Percentiles rank a stretch among this genome's conserved stretches.
Evolutionary conservation across 108 stramenopile genomes (phyloP).

Genomic region (Fragilaria radians): DNA sequence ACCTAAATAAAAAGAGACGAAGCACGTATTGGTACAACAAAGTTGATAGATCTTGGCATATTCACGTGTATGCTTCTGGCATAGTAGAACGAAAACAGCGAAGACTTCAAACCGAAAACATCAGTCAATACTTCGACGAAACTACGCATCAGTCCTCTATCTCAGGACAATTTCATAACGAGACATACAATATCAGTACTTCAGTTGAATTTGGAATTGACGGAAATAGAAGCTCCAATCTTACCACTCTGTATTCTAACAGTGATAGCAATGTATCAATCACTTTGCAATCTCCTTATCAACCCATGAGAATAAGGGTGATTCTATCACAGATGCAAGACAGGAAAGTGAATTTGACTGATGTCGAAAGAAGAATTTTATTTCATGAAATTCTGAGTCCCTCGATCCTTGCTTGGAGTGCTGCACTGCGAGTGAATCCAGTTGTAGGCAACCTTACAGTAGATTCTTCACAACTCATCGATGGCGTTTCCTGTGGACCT

Average conservation of each 20-base stretch:
- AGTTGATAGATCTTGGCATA: no score
- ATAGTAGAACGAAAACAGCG: no score
- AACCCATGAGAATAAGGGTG: conserved; percentile 66
- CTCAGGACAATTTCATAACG: no score
- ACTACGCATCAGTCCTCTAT: no score
- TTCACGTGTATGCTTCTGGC: no score
- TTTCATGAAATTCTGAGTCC: conserved; percentile 71
- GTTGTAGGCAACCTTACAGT: conserved; percentile 62
- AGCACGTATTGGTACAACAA: no score
- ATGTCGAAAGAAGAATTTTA: conserved; percentile 33
- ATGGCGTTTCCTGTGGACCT: conserved; percentile 66
- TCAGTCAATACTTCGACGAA: no score
- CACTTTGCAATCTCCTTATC: conserved; percentile 46
- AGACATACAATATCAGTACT: no score
- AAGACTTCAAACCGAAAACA: no score
- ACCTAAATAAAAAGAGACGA: no score
- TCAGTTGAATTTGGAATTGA: not conserved
- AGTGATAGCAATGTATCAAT: not conserved
- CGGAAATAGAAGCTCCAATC: not conserved
- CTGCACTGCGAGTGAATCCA: conserved; percentile 67
- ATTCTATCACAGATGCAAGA: conserved; percentile 47
- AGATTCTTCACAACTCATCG: conserved; percentile 55
- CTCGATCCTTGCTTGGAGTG: conserved; percentile 69
- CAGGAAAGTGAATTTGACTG: conserved; percentile 36
- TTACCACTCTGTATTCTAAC: not conserved